These are phyloP conservation scores for Sphagnum tenellum DNA, from an alignment of 225 moss, liverwort and hornwort genomes.

Conservation along the genomic window DNA sequence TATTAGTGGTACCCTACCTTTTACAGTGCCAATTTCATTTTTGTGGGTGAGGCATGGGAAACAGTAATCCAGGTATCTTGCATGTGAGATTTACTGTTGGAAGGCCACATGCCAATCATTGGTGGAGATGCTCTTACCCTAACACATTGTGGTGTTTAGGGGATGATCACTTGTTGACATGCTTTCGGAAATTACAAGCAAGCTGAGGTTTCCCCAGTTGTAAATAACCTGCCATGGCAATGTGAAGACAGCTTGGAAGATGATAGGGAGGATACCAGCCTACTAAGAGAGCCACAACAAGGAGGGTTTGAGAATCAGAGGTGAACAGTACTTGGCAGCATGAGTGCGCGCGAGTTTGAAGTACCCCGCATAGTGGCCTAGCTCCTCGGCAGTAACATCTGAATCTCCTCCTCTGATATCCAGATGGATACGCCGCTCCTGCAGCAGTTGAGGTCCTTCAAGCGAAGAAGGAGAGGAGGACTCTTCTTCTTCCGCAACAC, in stretches of 20 bases:
- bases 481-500: constrained; percentile 10
- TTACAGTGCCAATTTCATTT: too few species aligned
- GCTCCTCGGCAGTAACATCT: constrained; percentile 25
- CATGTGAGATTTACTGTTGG: too few species aligned
- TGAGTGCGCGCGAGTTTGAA: constrained; percentile 52
- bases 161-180: not conserved
- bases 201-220: not conserved
- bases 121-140: too few species aligned
- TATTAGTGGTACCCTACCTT: too few species aligned
- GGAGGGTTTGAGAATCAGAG: not conserved
- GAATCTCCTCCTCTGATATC: constrained; percentile 32
- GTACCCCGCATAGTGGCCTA: constrained; percentile 61
- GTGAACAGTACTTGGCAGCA: constrained; percentile 32
- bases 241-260: not conserved
- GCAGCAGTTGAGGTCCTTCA: constrained; percentile 22
- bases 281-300: not conserved
- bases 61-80: too few species aligned
- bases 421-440: constrained; percentile 29
- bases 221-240: not conserved
- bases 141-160: too few species aligned
- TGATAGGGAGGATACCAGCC: not conserved
- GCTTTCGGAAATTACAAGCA: not conserved
- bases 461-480: not conserved
- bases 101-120: too few species aligned
- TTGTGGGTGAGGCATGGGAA: too few species aligned